phyloP scores from a whole-genome alignment of 345 rosid species.

The Turritis glabra region DNA sequence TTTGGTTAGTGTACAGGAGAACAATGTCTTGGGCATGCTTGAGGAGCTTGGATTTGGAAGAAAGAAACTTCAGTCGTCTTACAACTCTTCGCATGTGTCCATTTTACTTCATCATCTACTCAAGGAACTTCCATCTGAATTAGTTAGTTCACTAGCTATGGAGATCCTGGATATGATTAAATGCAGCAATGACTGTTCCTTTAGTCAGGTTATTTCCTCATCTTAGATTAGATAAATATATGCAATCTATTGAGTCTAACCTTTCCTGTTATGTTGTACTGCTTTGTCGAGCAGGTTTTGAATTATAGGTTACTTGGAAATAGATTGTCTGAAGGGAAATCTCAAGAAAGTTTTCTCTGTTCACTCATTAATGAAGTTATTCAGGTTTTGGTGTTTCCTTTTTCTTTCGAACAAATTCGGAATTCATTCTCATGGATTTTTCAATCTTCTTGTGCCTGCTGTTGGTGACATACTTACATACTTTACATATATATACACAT shows the following conservation, averaged over 20 bases:
- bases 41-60: conserved; percentile 67
- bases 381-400: conserved; percentile 51
- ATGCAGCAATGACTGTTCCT: conserved; percentile 64
- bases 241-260: conserved; percentile 9
- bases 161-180: conserved; percentile 68
- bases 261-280: background rate
- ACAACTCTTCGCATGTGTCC: conserved; percentile 53
- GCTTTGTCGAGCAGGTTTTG: conserved; percentile 52
- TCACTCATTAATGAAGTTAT: conserved; percentile 56
- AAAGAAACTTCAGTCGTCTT: conserved; percentile 47
- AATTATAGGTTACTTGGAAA: conserved; percentile 90
- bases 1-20: conserved; percentile 36
- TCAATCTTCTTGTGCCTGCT: conserved; percentile 6
- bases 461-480: background rate
- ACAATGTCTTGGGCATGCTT: conserved; percentile 49
- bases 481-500: background rate
- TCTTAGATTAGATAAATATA: conserved; percentile 9
- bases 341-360: conserved; percentile 40
- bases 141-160: conserved; percentile 59
- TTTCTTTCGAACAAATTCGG: conserved; percentile 8
- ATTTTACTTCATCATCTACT: conserved; percentile 76
- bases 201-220: conserved; percentile 56
- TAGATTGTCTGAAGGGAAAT: conserved; percentile 60
- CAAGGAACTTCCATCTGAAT: conserved; percentile 71
- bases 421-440: conserved; percentile 1